Conservation (phyloP, 768 basidiomycete species). For the Asterophora lycoperdoides region DNA sequence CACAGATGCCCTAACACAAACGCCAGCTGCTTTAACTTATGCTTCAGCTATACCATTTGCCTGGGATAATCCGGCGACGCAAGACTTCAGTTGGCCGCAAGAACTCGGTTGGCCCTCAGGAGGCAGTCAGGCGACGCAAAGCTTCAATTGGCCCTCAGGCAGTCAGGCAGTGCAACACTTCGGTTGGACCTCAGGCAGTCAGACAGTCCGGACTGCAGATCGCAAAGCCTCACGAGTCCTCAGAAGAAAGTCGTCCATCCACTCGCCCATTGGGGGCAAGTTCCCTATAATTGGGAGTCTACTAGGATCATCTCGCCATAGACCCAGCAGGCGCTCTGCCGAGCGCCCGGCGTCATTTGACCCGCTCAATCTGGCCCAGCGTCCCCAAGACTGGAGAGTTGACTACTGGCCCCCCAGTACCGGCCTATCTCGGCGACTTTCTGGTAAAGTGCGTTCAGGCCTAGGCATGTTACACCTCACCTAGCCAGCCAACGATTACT, state of each 20-base stretch:
- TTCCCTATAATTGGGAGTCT: not conserved
- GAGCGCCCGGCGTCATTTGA: slow-evolving; percentile 4
- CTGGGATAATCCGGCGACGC: no score
- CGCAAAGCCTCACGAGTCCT: not conserved
- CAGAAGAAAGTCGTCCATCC: not conserved
- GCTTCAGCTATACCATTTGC: no score
- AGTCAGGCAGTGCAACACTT: no score
- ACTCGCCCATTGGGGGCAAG: not conserved
- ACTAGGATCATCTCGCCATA: not conserved
- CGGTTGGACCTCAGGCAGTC: not conserved
- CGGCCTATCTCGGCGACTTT: slow-evolving; percentile 2
- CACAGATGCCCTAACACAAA: no score
- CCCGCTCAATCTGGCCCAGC: slow-evolving; percentile 12
- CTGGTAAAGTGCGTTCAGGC: not conserved
- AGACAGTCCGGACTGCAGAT: not conserved
- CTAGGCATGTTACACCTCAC: not conserved
- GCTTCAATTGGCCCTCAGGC: no score
- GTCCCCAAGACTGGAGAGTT: slow-evolving; percentile 14
- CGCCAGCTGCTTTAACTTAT: no score
- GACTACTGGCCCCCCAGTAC: slow-evolving; percentile 11
- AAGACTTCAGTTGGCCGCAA: no score
- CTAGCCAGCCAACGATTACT: not conserved
- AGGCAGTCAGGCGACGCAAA: not conserved
- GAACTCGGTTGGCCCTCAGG: not conserved
- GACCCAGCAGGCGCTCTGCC: not conserved